Percentiles rank a stretch among this genome's conserved stretches.
Evolutionary conservation across 768 basidiomycete species (phyloP).

Genomic region (Vishniacozyma victoriae): DNA sequence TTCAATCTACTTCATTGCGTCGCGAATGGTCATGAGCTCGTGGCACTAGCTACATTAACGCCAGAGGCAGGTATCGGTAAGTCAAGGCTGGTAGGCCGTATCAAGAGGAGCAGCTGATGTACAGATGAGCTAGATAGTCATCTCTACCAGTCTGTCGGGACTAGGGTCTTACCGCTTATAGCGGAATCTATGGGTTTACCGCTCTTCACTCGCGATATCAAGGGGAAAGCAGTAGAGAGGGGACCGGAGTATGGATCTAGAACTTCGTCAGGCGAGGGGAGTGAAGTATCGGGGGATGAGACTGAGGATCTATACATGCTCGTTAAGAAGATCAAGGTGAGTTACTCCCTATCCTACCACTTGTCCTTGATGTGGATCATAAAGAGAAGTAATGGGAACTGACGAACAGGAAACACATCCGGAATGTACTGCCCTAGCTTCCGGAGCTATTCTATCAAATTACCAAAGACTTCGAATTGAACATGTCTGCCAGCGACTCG

Average conservation of each 20-base stretch:
- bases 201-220: constrained; percentile 72
- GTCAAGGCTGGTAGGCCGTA: constrained; percentile 19
- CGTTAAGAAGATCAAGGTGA: constrained; percentile 69
- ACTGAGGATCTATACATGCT: constrained; percentile 85
- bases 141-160: constrained; percentile 98
- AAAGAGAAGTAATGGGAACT: neutral
- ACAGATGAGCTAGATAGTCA: constrained; percentile 97
- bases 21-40: constrained; percentile 74
- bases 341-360: constrained; percentile 10
- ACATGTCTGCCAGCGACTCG: constrained; percentile 84
- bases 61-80: constrained; percentile 80
- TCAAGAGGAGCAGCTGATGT: constrained; percentile 6
- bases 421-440: constrained; percentile 77
- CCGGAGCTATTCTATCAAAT: constrained; percentile 94
- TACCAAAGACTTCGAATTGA: constrained; percentile 96
- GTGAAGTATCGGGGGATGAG: constrained; percentile 74
- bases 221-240: constrained; percentile 72
- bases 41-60: constrained; percentile 81
- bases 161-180: constrained; percentile 81
- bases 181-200: constrained; percentile 81
- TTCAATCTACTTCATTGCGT: constrained; percentile 88
- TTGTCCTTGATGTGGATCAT: neutral
- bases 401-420: constrained; percentile 62
- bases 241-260: constrained; percentile 79
- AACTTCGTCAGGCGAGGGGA: constrained; percentile 42